phyloP scores from a whole-genome alignment of 2,329 filamentous ascomycete species.

The Geosmithia putterillii region DNA sequence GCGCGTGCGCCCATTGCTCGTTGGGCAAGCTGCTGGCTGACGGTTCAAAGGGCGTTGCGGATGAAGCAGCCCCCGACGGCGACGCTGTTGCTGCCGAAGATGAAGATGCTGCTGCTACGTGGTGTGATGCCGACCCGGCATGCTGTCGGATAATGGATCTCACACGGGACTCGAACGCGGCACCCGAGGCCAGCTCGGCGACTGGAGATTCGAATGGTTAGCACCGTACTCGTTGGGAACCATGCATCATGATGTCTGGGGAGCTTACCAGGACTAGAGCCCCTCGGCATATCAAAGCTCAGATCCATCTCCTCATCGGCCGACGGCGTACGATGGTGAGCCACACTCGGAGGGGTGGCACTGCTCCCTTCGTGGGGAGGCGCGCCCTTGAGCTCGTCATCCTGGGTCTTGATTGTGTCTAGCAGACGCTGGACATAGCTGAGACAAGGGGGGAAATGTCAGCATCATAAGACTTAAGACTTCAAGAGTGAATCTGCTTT shows the following conservation, averaged over 20 bases:
- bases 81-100: neutral
- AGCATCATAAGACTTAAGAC: neutral
- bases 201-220: neutral
- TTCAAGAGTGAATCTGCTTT: neutral
- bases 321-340: neutral
- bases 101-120: conserved; percentile 12
- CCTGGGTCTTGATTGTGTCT: conserved; percentile 8
- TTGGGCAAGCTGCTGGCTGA: neutral
- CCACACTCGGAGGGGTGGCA: neutral
- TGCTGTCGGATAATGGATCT: conserved; percentile 9
- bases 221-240: neutral
- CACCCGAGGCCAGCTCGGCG: conserved; percentile 7
- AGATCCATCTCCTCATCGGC: neutral
- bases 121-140: conserved; percentile 3
- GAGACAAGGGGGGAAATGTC: neutral
- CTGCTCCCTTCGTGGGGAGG: neutral
- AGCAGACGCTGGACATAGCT: conserved; percentile 10
- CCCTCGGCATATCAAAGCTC: neutral
- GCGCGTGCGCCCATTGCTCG: conserved; percentile 5
- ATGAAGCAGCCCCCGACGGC: conserved; percentile 12
- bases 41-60: conserved; percentile 6
- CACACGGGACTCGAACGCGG: conserved; percentile 10
- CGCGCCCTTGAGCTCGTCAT: conserved; percentile 3
- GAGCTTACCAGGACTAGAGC: neutral
- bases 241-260: neutral